Base-by-base conservation (phyloP, 139 green algal species). In the Coccomyxa sp. region DNA sequence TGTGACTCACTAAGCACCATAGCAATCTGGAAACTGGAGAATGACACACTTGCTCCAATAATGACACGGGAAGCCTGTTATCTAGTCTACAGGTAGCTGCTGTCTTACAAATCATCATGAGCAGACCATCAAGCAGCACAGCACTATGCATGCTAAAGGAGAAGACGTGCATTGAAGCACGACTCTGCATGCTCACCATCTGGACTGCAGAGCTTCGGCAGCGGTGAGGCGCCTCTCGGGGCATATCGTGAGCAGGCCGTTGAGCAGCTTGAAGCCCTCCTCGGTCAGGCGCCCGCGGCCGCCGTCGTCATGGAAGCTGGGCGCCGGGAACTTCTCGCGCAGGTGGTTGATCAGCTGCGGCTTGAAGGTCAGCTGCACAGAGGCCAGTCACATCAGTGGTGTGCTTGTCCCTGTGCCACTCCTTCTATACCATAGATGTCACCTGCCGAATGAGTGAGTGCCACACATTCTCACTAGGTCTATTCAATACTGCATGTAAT, bases 201-300 rank as follows among this genome's bases (percentile, higher is more conserved):
- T 14, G 77, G 91, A 86, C 22, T 86, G 35, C 31, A 91, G 64
- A 2, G 90, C 90, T n/a, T 93, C 82, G 18, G 82, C 54, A 33
- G 82, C 83, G 12, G 84, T 88, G 39, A 91, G 81, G 39, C 90
- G 83, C 29, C 54, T 54, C 41, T 76, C 74, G 44, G 90, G 90
- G 78, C 88, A 85, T 33, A 88, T 85, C 22, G 83, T 82, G 38
- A 95, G 82, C 68, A 95, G 73, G 3, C 75, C 31, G 27, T 85
- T 82, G 16, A 93, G 79, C 58, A 93, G 82, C 75, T 91, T 82
- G 70, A 92, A 92, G 34, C 90, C 89, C 31, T 73, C 73, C 27
- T 90, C 85, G 3, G 73, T 81, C n/a, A 93, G 83, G n/a, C n/a
- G n/a, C n/a, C 55, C 64, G 16, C 78, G 74, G 27, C 81, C 58